These are phyloP conservation scores for Saccharomyces hybrid DNA, from an alignment of 1,139 yeast genomes.

Conservation along the genomic window DNA sequence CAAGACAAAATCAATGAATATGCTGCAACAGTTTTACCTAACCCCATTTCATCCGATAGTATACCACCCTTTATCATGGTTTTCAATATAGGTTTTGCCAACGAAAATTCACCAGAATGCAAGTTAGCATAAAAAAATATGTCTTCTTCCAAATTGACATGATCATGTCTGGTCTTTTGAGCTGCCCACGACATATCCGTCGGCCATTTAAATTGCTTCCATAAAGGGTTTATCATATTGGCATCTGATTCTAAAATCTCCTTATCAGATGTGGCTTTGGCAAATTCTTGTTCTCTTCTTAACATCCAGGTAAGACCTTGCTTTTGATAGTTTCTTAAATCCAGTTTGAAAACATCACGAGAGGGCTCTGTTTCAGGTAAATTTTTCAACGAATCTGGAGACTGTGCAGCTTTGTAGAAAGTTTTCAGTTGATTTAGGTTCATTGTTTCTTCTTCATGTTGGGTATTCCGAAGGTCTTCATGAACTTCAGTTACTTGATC, in stretches of 20 bases:
- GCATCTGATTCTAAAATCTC: constrained; percentile 29
- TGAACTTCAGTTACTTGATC: constrained; percentile 1
- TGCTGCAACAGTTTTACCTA: constrained; percentile 87
- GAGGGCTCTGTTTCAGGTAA: constrained; percentile 67
- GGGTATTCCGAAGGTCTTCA: constrained; percentile 21
- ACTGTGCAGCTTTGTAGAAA: constrained; percentile 63
- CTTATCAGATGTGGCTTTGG: constrained; percentile 26
- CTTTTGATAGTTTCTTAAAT: constrained; percentile 63
- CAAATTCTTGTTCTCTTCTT: constrained; percentile 51
- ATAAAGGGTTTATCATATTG: constrained; percentile 71
- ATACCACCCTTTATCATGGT: constrained; percentile 72
- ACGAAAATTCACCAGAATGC: constrained; percentile 73
- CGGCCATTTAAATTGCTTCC: constrained; percentile 82
- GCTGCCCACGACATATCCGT: constrained; percentile 35
- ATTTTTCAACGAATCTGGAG: constrained; percentile 36
- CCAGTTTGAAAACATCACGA: constrained; percentile 43
- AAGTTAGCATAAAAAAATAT: constrained; percentile 66
- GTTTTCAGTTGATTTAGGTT: constrained; percentile 68
- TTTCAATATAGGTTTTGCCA: constrained; percentile 55
- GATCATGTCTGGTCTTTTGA: constrained; percentile 15
- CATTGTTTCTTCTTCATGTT: constrained; percentile 38
- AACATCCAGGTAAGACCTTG: constrained; percentile 84
- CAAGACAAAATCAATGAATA: constrained; percentile 62
- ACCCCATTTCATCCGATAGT: constrained; percentile 95
- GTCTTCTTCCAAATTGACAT: constrained; percentile 12